Evolutionary conservation across 495 filamentous ascomycete species (phyloP).

Genomic region (Penicillium dipodomyicola): DNA sequence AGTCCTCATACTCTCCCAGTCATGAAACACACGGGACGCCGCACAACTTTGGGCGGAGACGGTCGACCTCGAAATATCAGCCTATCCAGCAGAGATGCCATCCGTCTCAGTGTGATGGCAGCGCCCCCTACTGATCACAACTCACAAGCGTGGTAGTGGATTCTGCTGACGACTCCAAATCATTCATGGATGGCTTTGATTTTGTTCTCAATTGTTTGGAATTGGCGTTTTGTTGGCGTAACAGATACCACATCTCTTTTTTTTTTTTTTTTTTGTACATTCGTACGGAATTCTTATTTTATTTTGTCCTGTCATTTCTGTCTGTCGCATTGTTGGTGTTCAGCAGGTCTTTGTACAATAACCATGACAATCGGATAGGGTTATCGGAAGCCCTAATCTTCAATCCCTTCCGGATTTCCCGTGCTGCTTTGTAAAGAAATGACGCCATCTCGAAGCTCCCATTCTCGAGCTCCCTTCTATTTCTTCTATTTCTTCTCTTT

Average conservation of each 20-base stretch:
- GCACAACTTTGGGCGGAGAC: slow-evolving; percentile 52
- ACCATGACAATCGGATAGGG: not conserved
- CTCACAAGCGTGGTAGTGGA: slow-evolving; percentile 18
- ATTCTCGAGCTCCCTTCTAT: not conserved
- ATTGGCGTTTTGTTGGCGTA: slow-evolving; percentile 34
- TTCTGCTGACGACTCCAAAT: slow-evolving; percentile 12
- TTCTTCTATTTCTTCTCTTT: not conserved
- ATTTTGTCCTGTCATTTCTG: slow-evolving; percentile 13
- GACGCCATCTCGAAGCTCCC: slow-evolving; percentile 16
- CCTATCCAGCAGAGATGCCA: slow-evolving; percentile 42
- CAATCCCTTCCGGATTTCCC: slow-evolving; percentile 4
- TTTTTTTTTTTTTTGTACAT: slow-evolving; percentile 19
- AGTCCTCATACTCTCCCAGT: slow-evolving; percentile 65
- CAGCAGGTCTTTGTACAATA: slow-evolving; percentile 7
- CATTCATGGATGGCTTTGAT: slow-evolving; percentile 18
- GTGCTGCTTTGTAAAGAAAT: slow-evolving; percentile 21
- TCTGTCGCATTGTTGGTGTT: slow-evolving; percentile 8
- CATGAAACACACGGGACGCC: slow-evolving; percentile 55
- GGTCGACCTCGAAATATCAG: slow-evolving; percentile 46
- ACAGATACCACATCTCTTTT: slow-evolving; percentile 37
- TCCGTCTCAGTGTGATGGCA: slow-evolving; percentile 44
- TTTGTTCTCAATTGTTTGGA: slow-evolving; percentile 19
- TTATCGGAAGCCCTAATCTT: slow-evolving; percentile 1
- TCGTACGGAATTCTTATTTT: slow-evolving; percentile 8
- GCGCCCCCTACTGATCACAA: slow-evolving; percentile 24